phyloP scores from a whole-genome alignment of 495 filamentous ascomycete species.

The Aspergillus taichungensis region DNA sequence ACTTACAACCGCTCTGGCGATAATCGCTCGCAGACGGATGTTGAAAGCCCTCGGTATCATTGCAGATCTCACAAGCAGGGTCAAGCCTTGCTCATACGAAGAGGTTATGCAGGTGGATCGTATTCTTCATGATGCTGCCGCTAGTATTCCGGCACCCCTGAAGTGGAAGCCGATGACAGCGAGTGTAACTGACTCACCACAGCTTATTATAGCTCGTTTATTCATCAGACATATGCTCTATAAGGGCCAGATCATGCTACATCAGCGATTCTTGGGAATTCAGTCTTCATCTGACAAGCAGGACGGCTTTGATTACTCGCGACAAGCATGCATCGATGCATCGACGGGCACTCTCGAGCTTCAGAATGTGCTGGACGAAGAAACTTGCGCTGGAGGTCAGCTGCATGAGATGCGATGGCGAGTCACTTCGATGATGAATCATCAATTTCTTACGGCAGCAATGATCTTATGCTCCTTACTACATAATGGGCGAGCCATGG shows the following conservation, averaged over 20 bases:
- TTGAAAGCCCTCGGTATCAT: conserved; percentile 24
- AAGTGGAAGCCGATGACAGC: conserved; percentile 21
- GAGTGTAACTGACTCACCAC: conserved; percentile 29
- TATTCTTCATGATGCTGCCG: conserved; percentile 17
- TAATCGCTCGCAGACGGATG: conserved; percentile 25
- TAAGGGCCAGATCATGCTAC: conserved; percentile 31
- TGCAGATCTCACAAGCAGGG: conserved; percentile 17
- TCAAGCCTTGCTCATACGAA: conserved; percentile 18
- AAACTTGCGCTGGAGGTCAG: conserved; percentile 18
- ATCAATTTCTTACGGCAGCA: conserved; percentile 30
- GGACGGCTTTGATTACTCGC: conserved; percentile 13
- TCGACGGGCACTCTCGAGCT: conserved; percentile 13
- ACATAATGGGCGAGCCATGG: conserved; percentile 3
- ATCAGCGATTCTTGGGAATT: conserved; percentile 23
- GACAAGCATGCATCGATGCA: conserved; percentile 13
- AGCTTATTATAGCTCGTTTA: conserved; percentile 26
- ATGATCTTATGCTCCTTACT: conserved; percentile 46
- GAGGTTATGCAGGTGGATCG: conserved; percentile 30
- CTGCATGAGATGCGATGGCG: conserved; percentile 17
- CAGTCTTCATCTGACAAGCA: conserved; percentile 8
- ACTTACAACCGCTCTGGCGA: conserved; percentile 17
- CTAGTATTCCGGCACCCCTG: conserved; percentile 22
- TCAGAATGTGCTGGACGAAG: conserved; percentile 19
- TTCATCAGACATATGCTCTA: conserved; percentile 24
- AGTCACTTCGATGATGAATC: conserved; percentile 15